These are phyloP conservation scores for Stygiomarasmius scandens DNA, from an alignment of 1,284 basidiomycete species.

Conservation along the genomic window DNA sequence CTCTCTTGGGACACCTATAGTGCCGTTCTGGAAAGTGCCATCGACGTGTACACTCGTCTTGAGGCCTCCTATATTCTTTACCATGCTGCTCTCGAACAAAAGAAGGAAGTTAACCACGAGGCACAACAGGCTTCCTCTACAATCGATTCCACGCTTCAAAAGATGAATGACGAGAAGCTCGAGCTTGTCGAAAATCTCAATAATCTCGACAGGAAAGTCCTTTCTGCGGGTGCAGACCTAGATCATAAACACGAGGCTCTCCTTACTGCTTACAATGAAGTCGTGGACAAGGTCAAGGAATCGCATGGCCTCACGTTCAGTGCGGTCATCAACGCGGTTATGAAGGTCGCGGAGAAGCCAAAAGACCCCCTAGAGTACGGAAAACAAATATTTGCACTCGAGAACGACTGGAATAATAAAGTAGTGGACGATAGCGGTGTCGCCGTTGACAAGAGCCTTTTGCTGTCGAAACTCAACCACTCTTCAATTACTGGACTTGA, in stretches of 20 bases:
- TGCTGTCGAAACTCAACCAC: not conserved
- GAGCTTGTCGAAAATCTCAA: not conserved
- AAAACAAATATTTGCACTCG: not conserved
- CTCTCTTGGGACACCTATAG: not conserved
- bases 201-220: not conserved
- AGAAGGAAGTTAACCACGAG: not conserved
- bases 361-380: too few relatives aligned
- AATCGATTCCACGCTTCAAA: not conserved
- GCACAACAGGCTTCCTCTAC: not conserved
- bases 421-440: not conserved
- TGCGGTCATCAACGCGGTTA: not conserved
- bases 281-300: not conserved
- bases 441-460: not conserved
- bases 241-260: not conserved
- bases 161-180: not conserved
- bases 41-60: not conserved
- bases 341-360: not conserved
- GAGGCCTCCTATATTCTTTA: conserved; percentile 1
- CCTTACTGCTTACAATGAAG: not conserved
- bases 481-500: not conserved
- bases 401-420: not conserved
- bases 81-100: conserved; percentile 1
- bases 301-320: not conserved
- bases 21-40: not conserved
- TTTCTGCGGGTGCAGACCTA: not conserved